Evolutionary conservation across 2,329 filamentous ascomycete species (phyloP), one percentile per base, ranked within the genome.

Genomic region (Magnaporthiopsis poae): DNA sequence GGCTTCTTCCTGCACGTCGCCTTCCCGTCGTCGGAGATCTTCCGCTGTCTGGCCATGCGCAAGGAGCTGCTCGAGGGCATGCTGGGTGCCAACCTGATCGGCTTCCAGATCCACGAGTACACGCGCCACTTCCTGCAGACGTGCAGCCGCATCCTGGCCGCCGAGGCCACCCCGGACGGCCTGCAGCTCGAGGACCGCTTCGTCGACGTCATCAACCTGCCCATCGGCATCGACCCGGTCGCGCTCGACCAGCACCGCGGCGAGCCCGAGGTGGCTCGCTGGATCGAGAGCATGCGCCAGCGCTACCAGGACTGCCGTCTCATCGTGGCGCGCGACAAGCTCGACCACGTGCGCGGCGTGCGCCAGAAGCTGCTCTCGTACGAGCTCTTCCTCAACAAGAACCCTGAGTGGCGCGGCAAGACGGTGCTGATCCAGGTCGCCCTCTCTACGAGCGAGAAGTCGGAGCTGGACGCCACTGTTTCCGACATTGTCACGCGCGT

Each of bases 1-100:
- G 94, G 94, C 13, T 95, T 98, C 80, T 98, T 97, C 79, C 80
- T 98, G 21, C 94, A 98, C 74, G 92, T 92, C 35, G 92, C 94
- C 0, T 98, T 98, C 77, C 94, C 94, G 0, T 97, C 94, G 0
- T 97, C 94, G 0, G 94, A 98, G 74, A 92, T 98, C 1, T 98
- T 98, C 79, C 87, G 94, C 63, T 98, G 94, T 75, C 80, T 98
- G 29, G 91, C 94, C 2, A 88, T 92, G 13, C 90, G 94, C 67
- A 93, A 90, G 71, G 86, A 96, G 76, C 84, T 98, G 12, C 84
- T 98, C 1, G 90, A 96, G 71, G 94, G 95, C 66, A 94, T 98
- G 82, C 86, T 98, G 0, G 94, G 94, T 12, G 91, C 95, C 66
- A 96, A 97, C 72, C 81, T 98, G 15, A 86, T 98, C 69, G 93